Conservation (phyloP, 129 eudicot genomes). For the Pulicaria dysenterica region DNA sequence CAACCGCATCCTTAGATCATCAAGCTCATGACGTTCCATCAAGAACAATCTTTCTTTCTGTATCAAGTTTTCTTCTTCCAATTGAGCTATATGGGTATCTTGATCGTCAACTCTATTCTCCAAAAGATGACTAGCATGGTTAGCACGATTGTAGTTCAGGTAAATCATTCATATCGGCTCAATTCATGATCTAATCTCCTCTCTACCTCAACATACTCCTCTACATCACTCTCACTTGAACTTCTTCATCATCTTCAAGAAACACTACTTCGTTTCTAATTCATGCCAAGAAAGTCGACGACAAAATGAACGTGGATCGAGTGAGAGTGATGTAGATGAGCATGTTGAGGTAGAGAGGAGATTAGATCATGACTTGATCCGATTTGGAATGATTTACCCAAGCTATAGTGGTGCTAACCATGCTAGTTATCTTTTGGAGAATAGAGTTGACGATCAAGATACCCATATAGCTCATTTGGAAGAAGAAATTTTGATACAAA, state of each 20-base stretch:
- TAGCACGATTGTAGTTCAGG: conserved; percentile 52
- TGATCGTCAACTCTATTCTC: conserved; percentile 47
- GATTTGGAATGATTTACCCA: no score
- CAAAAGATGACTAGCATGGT: conserved; percentile 34
- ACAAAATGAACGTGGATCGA: no score
- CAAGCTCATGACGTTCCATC: conserved; percentile 91
- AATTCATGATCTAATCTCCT: conserved; percentile 91
- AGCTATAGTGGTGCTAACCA: no score
- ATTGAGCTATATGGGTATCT: conserved; percentile 38
- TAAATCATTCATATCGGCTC: conserved; percentile 92
- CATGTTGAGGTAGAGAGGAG: no score
- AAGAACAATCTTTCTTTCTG: conserved; percentile 74
- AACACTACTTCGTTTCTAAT: conserved; percentile 53
- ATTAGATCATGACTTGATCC: no score
- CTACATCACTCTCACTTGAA: conserved; percentile 91
- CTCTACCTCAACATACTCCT: conserved; percentile 88
- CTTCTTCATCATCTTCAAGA: conserved; percentile 64
- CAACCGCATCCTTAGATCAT: conserved; percentile 77
- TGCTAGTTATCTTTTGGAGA: no score
- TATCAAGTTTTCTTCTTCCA: conserved; percentile 74
- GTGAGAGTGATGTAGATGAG: no score
- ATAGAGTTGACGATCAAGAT: no score
- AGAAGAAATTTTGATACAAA: no score
- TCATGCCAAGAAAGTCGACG: no score
- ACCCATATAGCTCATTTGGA: no score